Base-by-base conservation (phyloP, 345 rosid genomes). In the Lepidium sativum region DNA sequence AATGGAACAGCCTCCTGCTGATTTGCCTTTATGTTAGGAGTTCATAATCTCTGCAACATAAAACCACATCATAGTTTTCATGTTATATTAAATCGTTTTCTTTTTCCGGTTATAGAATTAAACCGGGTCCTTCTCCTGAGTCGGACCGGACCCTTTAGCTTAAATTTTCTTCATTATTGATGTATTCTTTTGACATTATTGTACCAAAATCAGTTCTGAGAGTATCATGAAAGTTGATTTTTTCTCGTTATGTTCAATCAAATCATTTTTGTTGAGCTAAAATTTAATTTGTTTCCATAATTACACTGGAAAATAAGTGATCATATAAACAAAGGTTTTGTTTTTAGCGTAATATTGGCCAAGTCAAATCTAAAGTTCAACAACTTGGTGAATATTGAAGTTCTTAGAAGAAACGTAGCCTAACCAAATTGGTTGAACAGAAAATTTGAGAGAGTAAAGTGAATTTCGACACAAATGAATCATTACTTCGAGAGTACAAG, bases 1-100 rank as follows among this genome's bases (percentile, higher is more conserved):
- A 21, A 55, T 87, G 31, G 76, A 81, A 68, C 69, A 81, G 37
- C 96, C 97, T 17, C 98, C 98, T 0, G 38, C 12, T 18, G 98
- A 92, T 87, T 69, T 78, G 6, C 96, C 97, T 8, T 1, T 73
- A 0, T 92, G 98, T 62, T 92, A 77, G 66, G 29, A 32, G 12
- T 34, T 47, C 10, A 54, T 55, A 12, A 11, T 6, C 17, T 44
- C 8, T 54, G 32, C 40, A 64, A 21, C 53, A 63, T 38, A 31
- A 25, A 67, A 3, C 15, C 44, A 65, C 21, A 48, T 33, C 1
- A 25, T 58, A 40, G 61, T 50, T 63, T 57, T 64, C 47, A 31
- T 64, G 45, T 55, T 33, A 33, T 23, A 35, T 51, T 65, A 27
- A 50, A 72, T 48, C 65, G 39, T 58, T 50, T 58, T 47, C 51